phyloP scores from a whole-genome alignment of 2,329 filamentous ascomycete species.

The Cryphonectria radicalis region DNA sequence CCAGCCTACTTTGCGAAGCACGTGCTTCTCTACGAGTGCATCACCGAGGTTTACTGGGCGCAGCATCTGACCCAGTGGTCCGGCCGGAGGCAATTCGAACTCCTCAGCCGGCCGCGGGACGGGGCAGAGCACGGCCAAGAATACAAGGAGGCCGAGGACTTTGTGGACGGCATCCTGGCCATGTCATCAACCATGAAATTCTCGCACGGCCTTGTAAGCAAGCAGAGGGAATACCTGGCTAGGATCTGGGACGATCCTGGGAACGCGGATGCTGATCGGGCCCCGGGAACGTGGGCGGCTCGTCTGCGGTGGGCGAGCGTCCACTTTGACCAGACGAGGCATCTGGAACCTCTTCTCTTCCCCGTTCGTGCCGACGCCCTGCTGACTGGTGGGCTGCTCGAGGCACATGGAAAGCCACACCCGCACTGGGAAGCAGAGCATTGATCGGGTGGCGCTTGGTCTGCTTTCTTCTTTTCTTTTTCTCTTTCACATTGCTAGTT shows the following conservation, averaged over 20 bases:
- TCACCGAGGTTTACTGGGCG: slow-evolving; percentile 15
- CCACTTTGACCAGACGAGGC: background rate
- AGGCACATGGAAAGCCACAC: background rate
- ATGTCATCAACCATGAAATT: slow-evolving; percentile 21
- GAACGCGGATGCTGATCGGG: slow-evolving; percentile 11
- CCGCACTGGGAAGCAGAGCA: background rate
- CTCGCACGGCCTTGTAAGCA: slow-evolving; percentile 11
- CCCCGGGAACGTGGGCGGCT: slow-evolving; percentile 12
- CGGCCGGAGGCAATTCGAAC: slow-evolving; percentile 15
- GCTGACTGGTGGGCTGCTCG: background rate
- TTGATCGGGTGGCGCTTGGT: background rate
- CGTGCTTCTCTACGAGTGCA: slow-evolving; percentile 6
- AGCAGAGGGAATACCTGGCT: slow-evolving; percentile 7
- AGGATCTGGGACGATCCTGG: slow-evolving; percentile 16
- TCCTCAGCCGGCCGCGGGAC: slow-evolving; percentile 11
- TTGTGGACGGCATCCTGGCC: slow-evolving; percentile 24
- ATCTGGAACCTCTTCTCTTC: background rate
- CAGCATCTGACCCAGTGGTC: slow-evolving; percentile 11
- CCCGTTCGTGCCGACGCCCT: background rate
- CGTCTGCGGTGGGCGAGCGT: slow-evolving; percentile 1
- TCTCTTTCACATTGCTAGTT: background rate
- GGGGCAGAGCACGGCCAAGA: background rate
- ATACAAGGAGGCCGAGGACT: slow-evolving; percentile 11
- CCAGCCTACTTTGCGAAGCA: slow-evolving; percentile 19
- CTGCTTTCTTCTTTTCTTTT: background rate